These are phyloP conservation scores for Fusarium tanahbumbuense DNA, from an alignment of 2,329 filamentous ascomycete species.

Conservation along the genomic window DNA sequence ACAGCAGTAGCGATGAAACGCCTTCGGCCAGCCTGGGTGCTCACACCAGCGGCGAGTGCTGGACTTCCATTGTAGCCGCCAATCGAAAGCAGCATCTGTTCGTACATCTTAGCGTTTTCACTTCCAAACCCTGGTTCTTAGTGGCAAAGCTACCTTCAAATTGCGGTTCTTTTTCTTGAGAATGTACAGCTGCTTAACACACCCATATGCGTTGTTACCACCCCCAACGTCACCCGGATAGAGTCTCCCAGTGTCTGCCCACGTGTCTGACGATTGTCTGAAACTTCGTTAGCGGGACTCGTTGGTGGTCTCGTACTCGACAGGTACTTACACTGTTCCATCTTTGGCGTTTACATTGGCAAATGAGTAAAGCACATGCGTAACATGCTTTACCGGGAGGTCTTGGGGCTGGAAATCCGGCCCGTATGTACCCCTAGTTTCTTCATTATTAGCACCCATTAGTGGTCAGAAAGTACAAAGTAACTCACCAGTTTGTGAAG, in stretches of 20 bases:
- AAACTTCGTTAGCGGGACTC: background rate
- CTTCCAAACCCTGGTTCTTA: background rate
- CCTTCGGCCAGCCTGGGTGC: conserved; percentile 69
- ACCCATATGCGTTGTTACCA: conserved; percentile 78
- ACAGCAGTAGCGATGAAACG: conserved; percentile 77
- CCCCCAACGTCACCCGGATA: conserved; percentile 73
- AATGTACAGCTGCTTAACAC: conserved; percentile 79
- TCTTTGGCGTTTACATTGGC: conserved; percentile 57
- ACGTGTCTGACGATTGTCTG: conserved; percentile 44
- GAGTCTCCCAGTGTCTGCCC: conserved; percentile 71
- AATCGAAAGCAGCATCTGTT: conserved; percentile 52
- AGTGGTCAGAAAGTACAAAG: background rate
- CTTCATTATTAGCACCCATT: conserved; percentile 45
- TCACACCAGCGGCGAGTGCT: conserved; percentile 63
- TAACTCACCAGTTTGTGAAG: conserved; percentile 65
- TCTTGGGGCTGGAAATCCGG: conserved; percentile 75
- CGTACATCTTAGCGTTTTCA: conserved; percentile 20
- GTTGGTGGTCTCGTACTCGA: no score
- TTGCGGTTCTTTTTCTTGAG: conserved; percentile 81
- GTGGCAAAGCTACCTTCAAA: conserved; percentile 67
- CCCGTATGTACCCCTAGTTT: conserved; percentile 74
- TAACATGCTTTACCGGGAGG: conserved; percentile 75
- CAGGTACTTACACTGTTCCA: conserved; percentile 59
- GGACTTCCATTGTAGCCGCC: conserved; percentile 82
- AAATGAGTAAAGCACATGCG: conserved; percentile 76